Evolutionary conservation across 2,329 filamentous ascomycete genomes (phyloP).

Genomic region (Aspergillus ustus): DNA sequence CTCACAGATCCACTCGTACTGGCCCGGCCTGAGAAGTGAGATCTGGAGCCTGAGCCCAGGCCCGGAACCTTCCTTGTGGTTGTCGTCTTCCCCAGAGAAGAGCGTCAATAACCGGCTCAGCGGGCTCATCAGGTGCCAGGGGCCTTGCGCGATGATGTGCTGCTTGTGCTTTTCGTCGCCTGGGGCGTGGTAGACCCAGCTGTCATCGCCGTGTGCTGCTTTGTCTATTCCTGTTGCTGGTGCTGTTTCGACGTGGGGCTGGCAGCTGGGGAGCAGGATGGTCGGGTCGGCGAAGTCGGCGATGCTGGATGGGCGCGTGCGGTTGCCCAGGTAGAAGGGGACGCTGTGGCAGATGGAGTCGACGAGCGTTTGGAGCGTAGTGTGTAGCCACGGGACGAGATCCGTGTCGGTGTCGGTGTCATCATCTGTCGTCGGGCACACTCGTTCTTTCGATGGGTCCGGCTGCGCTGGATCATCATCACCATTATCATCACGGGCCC

Average conservation of each 20-base stretch:
- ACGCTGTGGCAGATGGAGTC: not conserved
- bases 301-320: not conserved
- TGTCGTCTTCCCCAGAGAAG: conserved; percentile 19
- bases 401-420: too few relatives aligned
- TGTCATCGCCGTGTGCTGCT: too few relatives aligned
- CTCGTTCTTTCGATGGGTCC: too few relatives aligned
- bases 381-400: not conserved
- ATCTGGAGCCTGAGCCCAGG: conserved; percentile 2
- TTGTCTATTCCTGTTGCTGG: not conserved
- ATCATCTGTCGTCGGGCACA: too few relatives aligned
- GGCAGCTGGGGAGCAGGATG: not conserved
- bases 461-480: too few relatives aligned
- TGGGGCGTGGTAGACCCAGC: not conserved
- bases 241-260: not conserved
- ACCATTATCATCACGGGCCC: not conserved
- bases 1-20: conserved; percentile 24
- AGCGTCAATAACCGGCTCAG: conserved; percentile 28
- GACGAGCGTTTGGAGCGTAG: not conserved
- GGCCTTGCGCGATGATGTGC: conserved; percentile 26
- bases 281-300: not conserved
- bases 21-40: conserved; percentile 19
- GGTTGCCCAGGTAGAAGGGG: not conserved
- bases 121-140: conserved; percentile 28
- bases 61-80: too few relatives aligned
- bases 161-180: conserved; percentile 20